These are phyloP conservation scores for Suillus americanus DNA, from an alignment of 768 basidiomycete species.

Conservation along the genomic window DNA sequence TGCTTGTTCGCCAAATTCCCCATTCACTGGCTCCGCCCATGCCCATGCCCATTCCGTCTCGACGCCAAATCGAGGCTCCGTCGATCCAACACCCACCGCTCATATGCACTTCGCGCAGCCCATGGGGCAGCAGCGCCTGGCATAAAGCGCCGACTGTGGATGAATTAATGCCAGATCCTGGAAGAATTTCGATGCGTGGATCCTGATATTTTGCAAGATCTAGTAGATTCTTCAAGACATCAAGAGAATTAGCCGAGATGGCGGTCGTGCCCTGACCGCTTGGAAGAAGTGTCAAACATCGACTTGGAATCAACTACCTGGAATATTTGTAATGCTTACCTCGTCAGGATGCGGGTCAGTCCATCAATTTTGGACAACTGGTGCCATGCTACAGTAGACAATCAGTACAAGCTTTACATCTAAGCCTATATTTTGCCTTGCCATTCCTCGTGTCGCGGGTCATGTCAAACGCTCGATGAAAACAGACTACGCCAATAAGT, in stretches of 20 bases:
- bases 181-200: conserved; percentile 45
- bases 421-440: conserved; percentile 20
- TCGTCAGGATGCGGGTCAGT: conserved; percentile 77
- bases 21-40: conserved; percentile 54
- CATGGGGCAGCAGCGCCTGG: conserved; percentile 49
- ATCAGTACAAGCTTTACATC: conserved; percentile 2
- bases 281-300: conserved; percentile 2
- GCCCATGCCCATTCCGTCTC: conserved; percentile 70
- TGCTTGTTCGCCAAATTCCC: conserved; percentile 66
- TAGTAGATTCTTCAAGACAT: conserved; percentile 41
- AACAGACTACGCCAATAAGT: conserved; percentile 53
- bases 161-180: conserved; percentile 74
- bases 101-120: conserved; percentile 69
- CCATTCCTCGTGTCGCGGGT: conserved; percentile 53
- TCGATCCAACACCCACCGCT: conserved; percentile 70
- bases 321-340: conserved; percentile 40
- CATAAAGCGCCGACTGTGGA: conserved; percentile 52
- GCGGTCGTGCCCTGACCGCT: conserved; percentile 57
- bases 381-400: conserved; percentile 24
- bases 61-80: conserved; percentile 50
- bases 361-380: conserved; percentile 58
- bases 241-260: conserved; percentile 36
- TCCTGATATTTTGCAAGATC: conserved; percentile 16
- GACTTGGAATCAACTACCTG: neutral
- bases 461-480: conserved; percentile 83